A percentile compares a stretch with the other conserved stretches of the same genome.
Conservation (phyloP, 2,329 filamentous ascomycete species). For the Penicillium occitanis region DNA sequence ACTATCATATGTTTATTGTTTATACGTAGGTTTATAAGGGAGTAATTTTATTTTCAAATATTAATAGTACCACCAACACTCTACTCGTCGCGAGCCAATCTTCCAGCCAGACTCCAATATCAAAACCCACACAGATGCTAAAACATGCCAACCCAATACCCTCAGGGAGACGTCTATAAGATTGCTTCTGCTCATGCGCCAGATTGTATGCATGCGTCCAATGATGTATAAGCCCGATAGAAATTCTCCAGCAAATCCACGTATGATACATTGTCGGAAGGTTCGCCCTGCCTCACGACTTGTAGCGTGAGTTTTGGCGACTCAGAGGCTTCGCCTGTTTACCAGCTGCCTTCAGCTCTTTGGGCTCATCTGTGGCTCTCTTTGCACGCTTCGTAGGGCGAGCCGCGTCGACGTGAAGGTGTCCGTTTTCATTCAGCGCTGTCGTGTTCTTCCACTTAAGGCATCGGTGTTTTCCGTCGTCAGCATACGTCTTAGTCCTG, state of each 20-base stretch:
- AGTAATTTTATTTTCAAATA: background rate
- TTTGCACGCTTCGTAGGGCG: constrained; percentile 53
- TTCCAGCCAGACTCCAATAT: background rate
- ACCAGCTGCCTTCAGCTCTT: constrained; percentile 44
- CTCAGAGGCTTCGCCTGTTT: constrained; percentile 52
- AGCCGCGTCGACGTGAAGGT: constrained; percentile 61
- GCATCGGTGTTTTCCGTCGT: constrained; percentile 59
- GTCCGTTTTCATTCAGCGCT: constrained; percentile 58
- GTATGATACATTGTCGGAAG: background rate
- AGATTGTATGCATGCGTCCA: background rate
- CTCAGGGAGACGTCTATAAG: constrained; percentile 7
- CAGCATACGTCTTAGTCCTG: constrained; percentile 60
- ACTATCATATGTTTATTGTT: too few species aligned
- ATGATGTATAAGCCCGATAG: constrained; percentile 3
- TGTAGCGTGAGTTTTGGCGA: constrained; percentile 53
- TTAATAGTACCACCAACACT: background rate
- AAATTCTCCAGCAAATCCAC: constrained; percentile 1
- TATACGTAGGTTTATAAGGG: background rate
- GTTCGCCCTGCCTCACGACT: constrained; percentile 26
- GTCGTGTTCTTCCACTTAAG: constrained; percentile 65
- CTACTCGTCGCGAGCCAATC: background rate
- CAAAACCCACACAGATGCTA: constrained; percentile 6
- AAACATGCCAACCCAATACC: background rate
- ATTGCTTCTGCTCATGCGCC: constrained; percentile 6
- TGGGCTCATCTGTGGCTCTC: constrained; percentile 42